Evolutionary conservation across 2,329 filamentous ascomycete genomes (phyloP).

Genomic region (Tolypocladium ophioglossoides): DNA sequence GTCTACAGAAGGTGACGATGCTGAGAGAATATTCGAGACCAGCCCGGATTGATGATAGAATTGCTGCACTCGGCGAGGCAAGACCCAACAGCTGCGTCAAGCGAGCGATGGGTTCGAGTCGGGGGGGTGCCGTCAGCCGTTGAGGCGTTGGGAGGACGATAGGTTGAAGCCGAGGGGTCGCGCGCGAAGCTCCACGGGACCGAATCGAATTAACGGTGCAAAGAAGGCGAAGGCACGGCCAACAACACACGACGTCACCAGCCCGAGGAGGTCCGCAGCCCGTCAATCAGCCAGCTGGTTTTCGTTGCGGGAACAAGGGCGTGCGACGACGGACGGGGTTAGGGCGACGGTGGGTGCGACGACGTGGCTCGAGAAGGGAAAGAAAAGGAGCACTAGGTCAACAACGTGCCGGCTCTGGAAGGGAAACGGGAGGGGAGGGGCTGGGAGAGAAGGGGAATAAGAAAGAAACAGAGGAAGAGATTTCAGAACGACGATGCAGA

Average conservation of each 20-base stretch:
- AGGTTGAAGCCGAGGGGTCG: slow-evolving; percentile 18
- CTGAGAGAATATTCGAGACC: slow-evolving; percentile 32
- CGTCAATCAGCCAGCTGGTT: slow-evolving; percentile 12
- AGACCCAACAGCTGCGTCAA: slow-evolving; percentile 34
- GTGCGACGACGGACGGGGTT: slow-evolving; percentile 9
- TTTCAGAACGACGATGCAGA: slow-evolving; percentile 16
- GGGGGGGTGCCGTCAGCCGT: slow-evolving; percentile 23
- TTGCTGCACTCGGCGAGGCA: slow-evolving; percentile 15
- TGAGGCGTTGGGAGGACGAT: slow-evolving; percentile 22
- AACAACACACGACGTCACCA: slow-evolving; percentile 13
- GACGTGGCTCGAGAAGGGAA: slow-evolving; percentile 11
- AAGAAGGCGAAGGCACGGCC: slow-evolving; percentile 9
- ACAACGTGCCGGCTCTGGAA: slow-evolving; percentile 1
- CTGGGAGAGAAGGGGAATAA: slow-evolving; percentile 13
- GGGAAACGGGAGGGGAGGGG: slow-evolving; percentile 7
- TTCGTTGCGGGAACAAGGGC: slow-evolving; percentile 4
- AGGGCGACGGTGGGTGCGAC: slow-evolving; percentile 15
- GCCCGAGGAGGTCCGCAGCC: slow-evolving; percentile 2
- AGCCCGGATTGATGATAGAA: slow-evolving; percentile 29
- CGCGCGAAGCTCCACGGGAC: slow-evolving; percentile 13
- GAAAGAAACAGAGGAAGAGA: slow-evolving; percentile 19
- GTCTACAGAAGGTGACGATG: slow-evolving; percentile 6
- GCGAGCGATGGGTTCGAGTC: slow-evolving; percentile 26
- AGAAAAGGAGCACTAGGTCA: slow-evolving; percentile 20
- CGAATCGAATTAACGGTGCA: slow-evolving; percentile 9